Percentiles rank a stretch among this genome's conserved stretches.
Evolutionary conservation across 495 filamentous ascomycete species (phyloP).

Genomic region (Neurospora sp.): DNA sequence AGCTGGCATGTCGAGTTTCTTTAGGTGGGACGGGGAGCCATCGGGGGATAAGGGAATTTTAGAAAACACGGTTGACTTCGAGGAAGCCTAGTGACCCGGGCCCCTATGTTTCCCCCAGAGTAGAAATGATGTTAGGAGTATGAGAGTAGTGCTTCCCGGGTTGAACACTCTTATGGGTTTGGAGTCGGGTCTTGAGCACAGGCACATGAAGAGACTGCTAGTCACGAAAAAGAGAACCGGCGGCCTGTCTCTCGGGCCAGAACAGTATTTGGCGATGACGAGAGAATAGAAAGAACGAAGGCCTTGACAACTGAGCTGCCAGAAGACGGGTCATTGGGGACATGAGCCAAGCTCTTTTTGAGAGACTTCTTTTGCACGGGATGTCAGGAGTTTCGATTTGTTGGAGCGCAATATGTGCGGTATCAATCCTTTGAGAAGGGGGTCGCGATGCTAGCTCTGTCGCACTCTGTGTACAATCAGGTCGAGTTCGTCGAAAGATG

Average conservation of each 20-base stretch:
- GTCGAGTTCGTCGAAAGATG: background rate
- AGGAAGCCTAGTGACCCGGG: background rate
- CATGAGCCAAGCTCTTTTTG: background rate
- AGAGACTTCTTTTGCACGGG: background rate
- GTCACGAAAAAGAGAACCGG: background rate
- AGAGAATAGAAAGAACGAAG: background rate
- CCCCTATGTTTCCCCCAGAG: background rate
- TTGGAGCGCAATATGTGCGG: background rate
- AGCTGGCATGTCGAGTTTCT: background rate
- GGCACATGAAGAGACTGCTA: background rate
- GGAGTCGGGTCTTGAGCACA: background rate
- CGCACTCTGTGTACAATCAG: background rate
- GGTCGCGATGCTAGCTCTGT: background rate
- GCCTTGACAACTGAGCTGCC: background rate
- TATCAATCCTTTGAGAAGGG: background rate
- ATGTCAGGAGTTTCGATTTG: background rate
- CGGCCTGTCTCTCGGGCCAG: background rate
- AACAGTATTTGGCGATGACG: background rate
- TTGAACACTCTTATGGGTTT: background rate
- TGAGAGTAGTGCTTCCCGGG: background rate
- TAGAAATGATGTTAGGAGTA: background rate
- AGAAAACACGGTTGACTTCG: background rate
- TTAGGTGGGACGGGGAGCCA: background rate
- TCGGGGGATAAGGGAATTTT: background rate
- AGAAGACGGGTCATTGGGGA: background rate